phyloP scores from a whole-genome alignment of 2,329 filamentous ascomycete species.

The Teratosphaeria pseudoeucalypti region DNA sequence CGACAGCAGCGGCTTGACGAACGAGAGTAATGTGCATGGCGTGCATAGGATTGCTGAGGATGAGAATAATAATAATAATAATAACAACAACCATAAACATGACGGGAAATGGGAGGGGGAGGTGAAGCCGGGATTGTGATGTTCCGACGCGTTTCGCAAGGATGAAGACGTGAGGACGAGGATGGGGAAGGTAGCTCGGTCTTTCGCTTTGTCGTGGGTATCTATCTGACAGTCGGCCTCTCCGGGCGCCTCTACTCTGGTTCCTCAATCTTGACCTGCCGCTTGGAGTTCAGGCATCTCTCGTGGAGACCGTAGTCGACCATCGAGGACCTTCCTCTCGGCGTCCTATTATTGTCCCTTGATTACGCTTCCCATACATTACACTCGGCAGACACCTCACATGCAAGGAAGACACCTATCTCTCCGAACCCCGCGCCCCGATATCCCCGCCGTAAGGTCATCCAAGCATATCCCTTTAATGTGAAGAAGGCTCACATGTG shows the following conservation, averaged over 20 bases:
- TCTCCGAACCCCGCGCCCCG: background rate
- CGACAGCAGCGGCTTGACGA: conserved; percentile 7
- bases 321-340: background rate
- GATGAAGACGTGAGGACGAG: too few relatives aligned
- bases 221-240: background rate
- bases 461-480: background rate
- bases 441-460: background rate
- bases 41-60: conserved; percentile 3
- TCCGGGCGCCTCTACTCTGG: background rate
- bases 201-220: background rate
- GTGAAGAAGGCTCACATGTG: background rate
- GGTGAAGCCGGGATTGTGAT: background rate
- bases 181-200: too few relatives aligned
- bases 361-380: background rate
- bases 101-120: background rate
- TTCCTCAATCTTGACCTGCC: too few relatives aligned
- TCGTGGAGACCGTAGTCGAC: background rate
- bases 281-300: too few relatives aligned
- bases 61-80: too few relatives aligned
- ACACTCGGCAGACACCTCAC: background rate
- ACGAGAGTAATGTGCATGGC: conserved; percentile 7
- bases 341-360: background rate
- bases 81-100: too few relatives aligned
- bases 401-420: too few relatives aligned
- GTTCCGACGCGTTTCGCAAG: too few relatives aligned